Base-by-base conservation (phyloP, 306 rosid species). In the Cicer pinnatifidum region DNA sequence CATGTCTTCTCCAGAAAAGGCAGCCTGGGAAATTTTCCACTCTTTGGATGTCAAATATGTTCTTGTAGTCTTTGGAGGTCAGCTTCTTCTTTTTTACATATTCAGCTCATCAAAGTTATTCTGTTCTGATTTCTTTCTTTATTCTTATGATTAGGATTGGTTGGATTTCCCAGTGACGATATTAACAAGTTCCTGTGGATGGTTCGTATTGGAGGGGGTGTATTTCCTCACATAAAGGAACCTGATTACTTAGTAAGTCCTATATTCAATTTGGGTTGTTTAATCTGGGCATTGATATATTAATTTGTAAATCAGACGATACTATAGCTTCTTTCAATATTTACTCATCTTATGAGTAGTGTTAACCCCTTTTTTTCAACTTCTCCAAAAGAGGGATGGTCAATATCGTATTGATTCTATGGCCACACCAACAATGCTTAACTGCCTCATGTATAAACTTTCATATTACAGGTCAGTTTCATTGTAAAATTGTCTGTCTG, bases 191-290 rank as follows among this genome's bases (percentile, higher is more conserved):
- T 95, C 88, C 82, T 95, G 73, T 95, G 99, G 99, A 95, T 95
- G 99, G 99, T 95, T 71, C 97, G 99, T 1, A 95, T 95, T 8
- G 99, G 99, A 76, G 99, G 99, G 44, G 99, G 99, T 57, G 99
- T 95, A 75, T 95, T 91, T 83, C 99, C 99, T 78, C 99, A 95
- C 87, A 95, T 95, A 74, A 95, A 68, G 81, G 99, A 95, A 82
- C 89, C 97, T 0, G 99, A 95, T 82, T 95, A 91, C 83, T 80
- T 95, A 33, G 99, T 95, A 83, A 88, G 96, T 84, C 41, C 38
- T 38, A 16, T 35, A 19, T 46, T 28, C 63, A 63, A 44, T 54
- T 33, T 58, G 40, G 61, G 13, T 17, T 56, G 9, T 71, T 81
- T 48, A 56, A 73, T 64, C 73, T 38, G 47, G 59, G 35, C 73